Evolutionary conservation across 2,329 filamentous ascomycete genomes (phyloP).

Genomic region (Epichloe uncinata): DNA sequence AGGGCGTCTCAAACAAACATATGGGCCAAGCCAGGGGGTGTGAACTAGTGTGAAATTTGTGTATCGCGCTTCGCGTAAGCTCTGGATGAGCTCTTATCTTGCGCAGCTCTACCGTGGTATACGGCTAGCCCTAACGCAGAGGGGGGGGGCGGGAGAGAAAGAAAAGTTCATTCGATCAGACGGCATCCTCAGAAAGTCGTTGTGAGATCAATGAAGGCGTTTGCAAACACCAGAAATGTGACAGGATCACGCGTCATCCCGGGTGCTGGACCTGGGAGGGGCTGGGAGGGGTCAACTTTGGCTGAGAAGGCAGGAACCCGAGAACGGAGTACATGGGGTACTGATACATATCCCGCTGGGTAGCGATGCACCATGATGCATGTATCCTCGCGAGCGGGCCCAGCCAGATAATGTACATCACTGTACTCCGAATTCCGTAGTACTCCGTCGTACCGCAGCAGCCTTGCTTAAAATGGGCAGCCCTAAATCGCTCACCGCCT

Average conservation of each 20-base stretch:
- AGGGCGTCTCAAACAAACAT: background rate
- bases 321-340: conserved; percentile 5
- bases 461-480: too few species aligned
- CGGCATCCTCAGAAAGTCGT: background rate
- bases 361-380: conserved; percentile 22
- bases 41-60: background rate
- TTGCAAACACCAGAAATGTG: background rate
- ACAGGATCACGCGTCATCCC: background rate
- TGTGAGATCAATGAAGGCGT: background rate
- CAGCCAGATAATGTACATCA: too few species aligned
- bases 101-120: too few species aligned
- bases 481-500: background rate
- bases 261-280: too few species aligned
- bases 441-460: too few species aligned
- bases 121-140: too few species aligned
- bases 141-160: fast-evolving
- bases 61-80: background rate
- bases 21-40: background rate
- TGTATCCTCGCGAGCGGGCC: conserved; percentile 7
- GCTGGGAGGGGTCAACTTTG: background rate
- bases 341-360: conserved; percentile 21
- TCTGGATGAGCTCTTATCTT: background rate
- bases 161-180: too few species aligned
- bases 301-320: background rate
- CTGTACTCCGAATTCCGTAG: too few species aligned